Evolutionary conservation across 495 filamentous ascomycete species (phyloP).

Genomic region (Glonium stellatum): DNA sequence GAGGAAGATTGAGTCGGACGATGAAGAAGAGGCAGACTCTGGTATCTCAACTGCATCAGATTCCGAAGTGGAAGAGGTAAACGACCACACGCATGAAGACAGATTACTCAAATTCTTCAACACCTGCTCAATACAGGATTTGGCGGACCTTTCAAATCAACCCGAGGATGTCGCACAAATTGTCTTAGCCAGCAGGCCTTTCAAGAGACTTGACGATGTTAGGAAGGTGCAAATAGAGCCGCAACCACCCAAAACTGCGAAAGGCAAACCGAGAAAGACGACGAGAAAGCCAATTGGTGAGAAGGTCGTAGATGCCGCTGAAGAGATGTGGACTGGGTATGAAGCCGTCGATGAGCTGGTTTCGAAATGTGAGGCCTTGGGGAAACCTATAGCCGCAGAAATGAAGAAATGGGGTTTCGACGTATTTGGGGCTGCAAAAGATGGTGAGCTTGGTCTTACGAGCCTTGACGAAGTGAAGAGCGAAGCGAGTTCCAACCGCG

Average conservation of each 20-base stretch:
- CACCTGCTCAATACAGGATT: constrained; percentile 58
- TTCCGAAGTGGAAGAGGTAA: constrained; percentile 35
- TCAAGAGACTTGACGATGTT: constrained; percentile 54
- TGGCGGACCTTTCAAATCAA: constrained; percentile 69
- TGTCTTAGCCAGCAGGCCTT: constrained; percentile 65
- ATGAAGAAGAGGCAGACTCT: constrained; percentile 53
- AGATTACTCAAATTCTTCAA: constrained; percentile 79
- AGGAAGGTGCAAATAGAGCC: constrained; percentile 50
- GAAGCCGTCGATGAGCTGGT: constrained; percentile 77
- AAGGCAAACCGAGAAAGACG: constrained; percentile 37
- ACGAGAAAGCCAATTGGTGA: constrained; percentile 55
- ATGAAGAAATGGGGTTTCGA: constrained; percentile 77
- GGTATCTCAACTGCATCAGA: constrained; percentile 40
- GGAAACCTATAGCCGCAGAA: constrained; percentile 56
- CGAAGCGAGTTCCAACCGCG: constrained; percentile 38
- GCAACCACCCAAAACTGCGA: constrained; percentile 43
- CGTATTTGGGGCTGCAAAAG: constrained; percentile 54
- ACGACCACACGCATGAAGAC: constrained; percentile 35
- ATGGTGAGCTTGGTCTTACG: constrained; percentile 63
- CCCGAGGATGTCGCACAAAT: constrained; percentile 57
- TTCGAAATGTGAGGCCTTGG: constrained; percentile 59
- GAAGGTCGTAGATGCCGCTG: constrained; percentile 62
- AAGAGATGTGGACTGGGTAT: constrained; percentile 66
- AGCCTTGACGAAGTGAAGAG: constrained; percentile 43
- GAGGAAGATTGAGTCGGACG: constrained; percentile 23